Evolutionary conservation across 1,284 basidiomycete species (phyloP), one percentile per base, ranked within the genome.

Genomic region (Anthracocystis setariae): DNA sequence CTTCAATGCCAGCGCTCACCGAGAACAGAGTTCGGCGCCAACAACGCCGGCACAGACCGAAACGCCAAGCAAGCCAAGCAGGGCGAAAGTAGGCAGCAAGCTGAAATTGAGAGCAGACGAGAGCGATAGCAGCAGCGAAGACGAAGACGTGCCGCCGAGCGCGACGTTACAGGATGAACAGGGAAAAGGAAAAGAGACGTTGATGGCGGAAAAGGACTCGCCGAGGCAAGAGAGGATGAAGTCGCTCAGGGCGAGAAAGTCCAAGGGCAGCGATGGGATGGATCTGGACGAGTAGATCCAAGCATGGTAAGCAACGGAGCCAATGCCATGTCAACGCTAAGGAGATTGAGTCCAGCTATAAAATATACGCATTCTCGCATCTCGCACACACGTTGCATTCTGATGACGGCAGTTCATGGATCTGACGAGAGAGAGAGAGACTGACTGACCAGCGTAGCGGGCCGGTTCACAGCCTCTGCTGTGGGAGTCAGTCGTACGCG

Each of bases 261-360:
- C 35, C 25, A 62, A 55, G 27, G 17, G 15, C 3, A 39, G 20
- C 2, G 51, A 65, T 23, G 52, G 60, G 17, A 72, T 72, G 69
- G 69, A 67, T 46, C 32, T 71, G 2, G 56, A 67, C 35, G 69
- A 71, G n/a, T 61, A 65, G n/a, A n/a, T n/a, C n/a, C n/a, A n/a
- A n/a, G 29, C 29, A 29, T 7, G 29, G 7, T 29, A 7, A 29
- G 29, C 29, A 37, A 42, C 21, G 40, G 40, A 42, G n/a, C n/a
- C n/a, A n/a, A n/a, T n/a, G n/a, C n/a, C n/a, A n/a, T n/a, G n/a
- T n/a, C n/a, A n/a, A n/a, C n/a, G n/a, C n/a, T n/a, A n/a, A n/a
- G n/a, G n/a, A n/a, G n/a, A n/a, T n/a, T n/a, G n/a, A n/a, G n/a
- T n/a, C n/a, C n/a, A n/a, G n/a, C n/a, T n/a, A n/a, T n/a, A n/a